These are phyloP conservation scores for Diophrys appendiculata DNA, from an alignment of 73 alveolate species.

Conservation along the genomic window DNA sequence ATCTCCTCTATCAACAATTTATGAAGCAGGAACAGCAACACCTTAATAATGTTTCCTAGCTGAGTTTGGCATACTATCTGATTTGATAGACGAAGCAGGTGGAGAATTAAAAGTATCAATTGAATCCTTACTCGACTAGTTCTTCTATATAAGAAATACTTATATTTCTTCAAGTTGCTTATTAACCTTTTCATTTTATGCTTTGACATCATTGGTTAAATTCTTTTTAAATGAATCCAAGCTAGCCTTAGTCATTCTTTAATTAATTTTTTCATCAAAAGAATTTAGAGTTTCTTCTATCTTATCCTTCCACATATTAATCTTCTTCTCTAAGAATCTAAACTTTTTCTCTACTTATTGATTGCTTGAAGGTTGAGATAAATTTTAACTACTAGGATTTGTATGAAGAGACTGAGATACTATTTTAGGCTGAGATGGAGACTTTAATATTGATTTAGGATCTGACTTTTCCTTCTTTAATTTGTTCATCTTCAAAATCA, in stretches of 20 bases:
- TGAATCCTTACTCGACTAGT: too few species aligned
- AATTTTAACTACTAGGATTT: too few species aligned
- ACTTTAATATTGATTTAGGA: neutral
- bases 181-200: neutral
- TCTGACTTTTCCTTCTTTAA: neutral
- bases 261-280: neutral
- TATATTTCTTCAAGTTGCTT: neutral
- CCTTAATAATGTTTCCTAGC: neutral
- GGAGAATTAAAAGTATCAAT: neutral
- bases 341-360: neutral
- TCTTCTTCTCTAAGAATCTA: neutral
- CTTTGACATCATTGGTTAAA: neutral
- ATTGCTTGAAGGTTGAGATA: neutral
- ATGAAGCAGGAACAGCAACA: neutral
- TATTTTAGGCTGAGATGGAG: neutral
- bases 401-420: neutral
- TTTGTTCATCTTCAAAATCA: neutral
- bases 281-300: neutral
- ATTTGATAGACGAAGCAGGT: neutral
- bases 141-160: neutral
- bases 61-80: neutral
- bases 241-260: neutral
- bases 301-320: neutral
- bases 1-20: neutral
- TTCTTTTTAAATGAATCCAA: neutral